Percentiles rank a stretch among this genome's conserved stretches.
phyloP scores from a whole-genome alignment of 164 flowering plant species.

The Tetrastigma voinierianum region DNA sequence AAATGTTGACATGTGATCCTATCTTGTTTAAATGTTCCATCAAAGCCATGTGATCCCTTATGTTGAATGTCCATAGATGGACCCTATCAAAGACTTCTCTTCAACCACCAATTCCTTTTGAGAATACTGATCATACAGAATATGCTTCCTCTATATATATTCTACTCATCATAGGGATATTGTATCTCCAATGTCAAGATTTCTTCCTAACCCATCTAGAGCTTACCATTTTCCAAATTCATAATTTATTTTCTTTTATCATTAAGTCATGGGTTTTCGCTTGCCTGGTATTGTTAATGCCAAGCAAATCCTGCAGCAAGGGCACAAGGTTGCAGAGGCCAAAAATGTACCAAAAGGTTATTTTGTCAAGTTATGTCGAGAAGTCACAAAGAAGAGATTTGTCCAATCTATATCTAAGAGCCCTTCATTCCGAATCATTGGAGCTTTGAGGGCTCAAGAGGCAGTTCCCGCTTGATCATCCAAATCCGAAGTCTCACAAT shows the following conservation, averaged over 20 bases:
- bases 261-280: slow-evolving; percentile 5
- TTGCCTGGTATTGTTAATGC: not conserved
- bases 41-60: no score
- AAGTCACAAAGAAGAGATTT: slow-evolving; percentile 27
- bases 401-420: slow-evolving; percentile 43
- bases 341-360: slow-evolving; percentile 35
- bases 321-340: not conserved
- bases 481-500: slow-evolving; percentile 47
- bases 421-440: slow-evolving; percentile 41
- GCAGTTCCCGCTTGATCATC: slow-evolving; percentile 48
- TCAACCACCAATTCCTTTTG: no score
- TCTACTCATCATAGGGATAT: no score
- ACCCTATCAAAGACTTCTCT: no score
- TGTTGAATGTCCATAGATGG: no score
- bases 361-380: slow-evolving; percentile 36
- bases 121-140: no score
- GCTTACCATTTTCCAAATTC: not conserved
- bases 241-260: no score
- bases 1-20: no score
- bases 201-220: not conserved
- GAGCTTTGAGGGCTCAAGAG: slow-evolving; percentile 43
- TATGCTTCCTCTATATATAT: no score
- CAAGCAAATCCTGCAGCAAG: slow-evolving; percentile 3
- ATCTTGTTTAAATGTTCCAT: no score
- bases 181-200: no score